phyloP scores from a whole-genome alignment of 768 basidiomycete genomes.

The Hirschioporus abietinus region DNA sequence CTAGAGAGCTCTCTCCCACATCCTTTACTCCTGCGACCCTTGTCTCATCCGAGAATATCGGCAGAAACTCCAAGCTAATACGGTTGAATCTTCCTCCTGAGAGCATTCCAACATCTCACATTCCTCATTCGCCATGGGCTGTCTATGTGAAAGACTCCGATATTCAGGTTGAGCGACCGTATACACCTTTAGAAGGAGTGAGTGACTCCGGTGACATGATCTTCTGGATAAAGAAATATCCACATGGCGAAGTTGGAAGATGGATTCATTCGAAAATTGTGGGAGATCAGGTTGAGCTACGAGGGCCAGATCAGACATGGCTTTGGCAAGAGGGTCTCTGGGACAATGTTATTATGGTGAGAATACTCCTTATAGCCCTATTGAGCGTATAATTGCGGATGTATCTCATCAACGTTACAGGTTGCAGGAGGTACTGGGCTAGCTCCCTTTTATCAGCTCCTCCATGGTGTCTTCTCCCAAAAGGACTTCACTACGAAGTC shows the following conservation, averaged over 20 bases:
- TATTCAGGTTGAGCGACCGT: slow-evolving; percentile 82
- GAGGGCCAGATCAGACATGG: slow-evolving; percentile 74
- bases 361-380: slow-evolving; percentile 11
- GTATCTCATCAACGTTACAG: slow-evolving; percentile 30
- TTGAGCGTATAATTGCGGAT: neutral
- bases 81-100: slow-evolving; percentile 50
- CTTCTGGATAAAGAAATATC: slow-evolving; percentile 81
- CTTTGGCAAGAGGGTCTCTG: slow-evolving; percentile 48
- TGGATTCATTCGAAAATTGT: slow-evolving; percentile 71
- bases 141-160: slow-evolving; percentile 82
- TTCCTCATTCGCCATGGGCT: slow-evolving; percentile 53
- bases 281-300: slow-evolving; percentile 68
- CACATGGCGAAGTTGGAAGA: slow-evolving; percentile 72
- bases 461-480: slow-evolving; percentile 46
- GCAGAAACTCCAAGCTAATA: slow-evolving; percentile 58
- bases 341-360: slow-evolving; percentile 80
- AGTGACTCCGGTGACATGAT: slow-evolving; percentile 60
- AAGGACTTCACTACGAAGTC: slow-evolving; percentile 7
- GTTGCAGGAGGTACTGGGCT: slow-evolving; percentile 87
- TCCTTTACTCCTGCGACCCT: slow-evolving; percentile 54
- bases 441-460: slow-evolving; percentile 78
- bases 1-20: neutral
- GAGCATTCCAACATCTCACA: slow-evolving; percentile 16
- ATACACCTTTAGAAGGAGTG: slow-evolving; percentile 74
- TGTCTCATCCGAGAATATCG: slow-evolving; percentile 43